These are phyloP conservation scores for Yamadazyma mexicana DNA, from an alignment of 1,139 yeast species.

Conservation along the genomic window DNA sequence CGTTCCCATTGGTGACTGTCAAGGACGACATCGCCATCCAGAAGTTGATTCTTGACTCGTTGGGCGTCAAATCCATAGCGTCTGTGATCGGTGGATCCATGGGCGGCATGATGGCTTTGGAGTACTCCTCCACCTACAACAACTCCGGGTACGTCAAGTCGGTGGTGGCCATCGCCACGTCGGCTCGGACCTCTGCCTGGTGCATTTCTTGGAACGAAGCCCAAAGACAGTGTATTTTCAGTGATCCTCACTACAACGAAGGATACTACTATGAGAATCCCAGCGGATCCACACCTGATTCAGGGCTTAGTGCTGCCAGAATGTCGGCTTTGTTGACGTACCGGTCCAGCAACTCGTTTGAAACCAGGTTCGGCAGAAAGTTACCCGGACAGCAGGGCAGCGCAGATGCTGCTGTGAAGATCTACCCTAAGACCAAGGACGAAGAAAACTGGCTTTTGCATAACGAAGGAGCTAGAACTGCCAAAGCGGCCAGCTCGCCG, in stretches of 20 bases:
- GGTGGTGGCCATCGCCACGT: slow-evolving; percentile 85
- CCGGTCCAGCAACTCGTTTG: slow-evolving; percentile 89
- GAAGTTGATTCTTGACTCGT: slow-evolving; percentile 65
- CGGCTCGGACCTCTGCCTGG: slow-evolving; percentile 97
- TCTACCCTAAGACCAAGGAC: slow-evolving; percentile 39
- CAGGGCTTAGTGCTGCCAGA: slow-evolving; percentile 93
- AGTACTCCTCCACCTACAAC: slow-evolving; percentile 69
- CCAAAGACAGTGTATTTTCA: slow-evolving; percentile 91
- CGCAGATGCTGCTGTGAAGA: slow-evolving; percentile 9
- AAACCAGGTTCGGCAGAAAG: slow-evolving; percentile 82
- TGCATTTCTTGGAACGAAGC: slow-evolving; percentile 99
- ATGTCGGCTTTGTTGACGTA: slow-evolving; percentile 95
- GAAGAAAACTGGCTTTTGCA: slow-evolving; percentile 48
- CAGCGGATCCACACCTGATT: slow-evolving; percentile 66
- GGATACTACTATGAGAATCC: slow-evolving; percentile 74
- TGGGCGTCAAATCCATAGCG: slow-evolving; percentile 76
- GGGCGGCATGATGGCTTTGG: slow-evolving; percentile 98
- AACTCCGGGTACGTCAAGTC: slow-evolving; percentile 69
- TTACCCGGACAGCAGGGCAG: slow-evolving; percentile 39
- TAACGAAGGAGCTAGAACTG: slow-evolving; percentile 38
- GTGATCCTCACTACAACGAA: slow-evolving; percentile 89
- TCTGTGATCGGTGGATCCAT: slow-evolving; percentile 94
- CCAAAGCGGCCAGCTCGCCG: slow-evolving; percentile 1
- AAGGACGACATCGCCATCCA: slow-evolving; percentile 91
- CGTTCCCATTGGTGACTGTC: slow-evolving; percentile 88